Conservation (phyloP, 129 eudicot species). For the Sambucus nigra region DNA sequence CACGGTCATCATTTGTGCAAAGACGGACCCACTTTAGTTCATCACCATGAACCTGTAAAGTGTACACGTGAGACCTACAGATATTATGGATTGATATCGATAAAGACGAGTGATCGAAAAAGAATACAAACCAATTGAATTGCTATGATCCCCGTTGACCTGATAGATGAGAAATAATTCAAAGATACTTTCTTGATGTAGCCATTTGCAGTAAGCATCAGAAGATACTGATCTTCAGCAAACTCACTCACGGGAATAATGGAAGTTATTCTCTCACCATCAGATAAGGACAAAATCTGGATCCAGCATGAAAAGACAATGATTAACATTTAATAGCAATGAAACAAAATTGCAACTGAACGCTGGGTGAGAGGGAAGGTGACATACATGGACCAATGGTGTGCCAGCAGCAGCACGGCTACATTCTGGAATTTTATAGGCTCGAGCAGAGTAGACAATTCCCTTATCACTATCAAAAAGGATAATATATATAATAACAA, state of each 20-base stretch:
- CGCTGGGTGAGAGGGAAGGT: background rate
- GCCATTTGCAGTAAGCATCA: constrained; percentile 91
- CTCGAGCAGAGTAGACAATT: constrained; percentile 76
- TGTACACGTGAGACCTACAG: constrained; percentile 9
- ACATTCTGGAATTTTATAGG: constrained; percentile 94
- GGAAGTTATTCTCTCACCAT: constrained; percentile 88
- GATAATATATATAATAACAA: too few species aligned
- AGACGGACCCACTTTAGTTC: constrained; percentile 88
- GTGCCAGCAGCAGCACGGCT: constrained; percentile 94
- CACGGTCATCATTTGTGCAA: constrained; percentile 79
- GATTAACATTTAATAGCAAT: too few species aligned
- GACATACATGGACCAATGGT: constrained; percentile 74
- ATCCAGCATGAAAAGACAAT: constrained; percentile 11
- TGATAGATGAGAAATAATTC: constrained; percentile 77
- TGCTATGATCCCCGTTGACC: constrained; percentile 87
- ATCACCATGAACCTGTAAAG: constrained; percentile 88
- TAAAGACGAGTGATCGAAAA: background rate
- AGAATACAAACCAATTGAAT: constrained; percentile 71
- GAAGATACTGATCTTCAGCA: constrained; percentile 75
- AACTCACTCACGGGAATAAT: constrained; percentile 90
- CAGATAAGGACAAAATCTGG: constrained; percentile 79
- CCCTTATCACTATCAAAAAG: constrained; percentile 71
- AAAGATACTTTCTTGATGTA: constrained; percentile 85
- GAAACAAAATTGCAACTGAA: background rate
- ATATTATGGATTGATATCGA: constrained; percentile 5